Conservation (phyloP, 306 rosid species). For the Herpetospermum pedunculosum region DNA sequence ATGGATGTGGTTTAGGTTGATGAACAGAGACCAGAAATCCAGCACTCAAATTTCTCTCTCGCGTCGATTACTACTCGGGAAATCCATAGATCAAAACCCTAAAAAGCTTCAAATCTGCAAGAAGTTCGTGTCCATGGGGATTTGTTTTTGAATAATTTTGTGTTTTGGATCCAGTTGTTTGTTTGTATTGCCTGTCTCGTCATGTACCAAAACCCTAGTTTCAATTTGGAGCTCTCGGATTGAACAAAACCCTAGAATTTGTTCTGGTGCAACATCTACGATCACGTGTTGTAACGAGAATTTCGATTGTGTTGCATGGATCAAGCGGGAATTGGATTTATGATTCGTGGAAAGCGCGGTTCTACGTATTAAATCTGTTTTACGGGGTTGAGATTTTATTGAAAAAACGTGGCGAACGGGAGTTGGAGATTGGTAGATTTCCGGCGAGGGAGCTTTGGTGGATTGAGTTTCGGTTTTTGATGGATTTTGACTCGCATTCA, state of each 20-base stretch:
- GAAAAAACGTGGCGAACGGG: neutral
- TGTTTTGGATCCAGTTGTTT: conserved; percentile 33
- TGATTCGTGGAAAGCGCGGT: conserved; percentile 22
- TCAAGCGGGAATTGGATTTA: conserved; percentile 3
- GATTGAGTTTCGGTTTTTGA: conserved; percentile 11
- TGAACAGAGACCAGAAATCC: conserved; percentile 4
- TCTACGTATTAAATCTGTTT: conserved; percentile 17
- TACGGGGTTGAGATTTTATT: conserved; percentile 9
- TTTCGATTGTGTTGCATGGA: conserved; percentile 1
- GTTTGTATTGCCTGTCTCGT: neutral
- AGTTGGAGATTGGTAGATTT: conserved; percentile 9
- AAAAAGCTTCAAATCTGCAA: neutral
- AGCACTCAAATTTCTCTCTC: conserved; percentile 13
- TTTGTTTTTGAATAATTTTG: neutral
- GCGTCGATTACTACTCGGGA: conserved; percentile 24
- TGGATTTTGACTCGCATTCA: conserved; percentile 30
- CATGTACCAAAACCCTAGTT: conserved; percentile 35
- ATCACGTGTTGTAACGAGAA: neutral
- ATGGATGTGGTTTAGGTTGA: conserved; percentile 7
- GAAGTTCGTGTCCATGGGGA: neutral
- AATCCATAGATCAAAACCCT: conserved; percentile 14
- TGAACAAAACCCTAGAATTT: conserved; percentile 31
- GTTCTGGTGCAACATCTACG: conserved; percentile 5
- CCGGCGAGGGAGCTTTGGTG: conserved; percentile 16
- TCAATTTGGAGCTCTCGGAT: conserved; percentile 24